Conservation (phyloP, 345 rosid species). For the Acer yangbiense region DNA sequence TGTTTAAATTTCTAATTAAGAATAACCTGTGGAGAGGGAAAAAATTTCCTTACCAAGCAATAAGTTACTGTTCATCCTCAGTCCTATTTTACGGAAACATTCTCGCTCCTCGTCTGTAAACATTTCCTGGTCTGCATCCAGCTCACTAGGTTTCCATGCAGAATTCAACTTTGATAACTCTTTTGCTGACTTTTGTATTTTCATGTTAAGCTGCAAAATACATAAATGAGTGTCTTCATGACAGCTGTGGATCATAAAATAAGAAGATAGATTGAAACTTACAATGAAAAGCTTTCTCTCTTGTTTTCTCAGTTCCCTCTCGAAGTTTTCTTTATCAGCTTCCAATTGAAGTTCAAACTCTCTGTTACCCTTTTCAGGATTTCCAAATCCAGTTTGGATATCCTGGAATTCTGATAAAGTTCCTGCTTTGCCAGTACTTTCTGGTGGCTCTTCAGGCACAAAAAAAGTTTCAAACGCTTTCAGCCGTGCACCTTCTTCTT, state of each 20-base stretch:
- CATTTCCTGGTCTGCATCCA: constrained; percentile 61
- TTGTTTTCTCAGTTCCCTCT: constrained; percentile 60
- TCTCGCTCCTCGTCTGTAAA: constrained; percentile 78
- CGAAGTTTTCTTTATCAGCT: constrained; percentile 58
- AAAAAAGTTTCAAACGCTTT: constrained; percentile 47
- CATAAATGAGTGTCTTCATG: constrained; percentile 13
- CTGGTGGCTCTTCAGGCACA: constrained; percentile 35
- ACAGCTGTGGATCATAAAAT: constrained; percentile 15
- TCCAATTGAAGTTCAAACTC: constrained; percentile 43
- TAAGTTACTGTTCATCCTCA: constrained; percentile 62
- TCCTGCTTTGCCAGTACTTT: constrained; percentile 51
- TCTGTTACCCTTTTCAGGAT: constrained; percentile 29
- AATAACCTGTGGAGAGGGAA: constrained; percentile 14
- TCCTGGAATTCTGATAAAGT: constrained; percentile 70
- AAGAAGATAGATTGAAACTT: constrained; percentile 31
- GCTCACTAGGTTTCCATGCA: constrained; percentile 48
- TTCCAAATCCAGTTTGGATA: constrained; percentile 46
- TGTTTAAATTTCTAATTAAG: background rate
- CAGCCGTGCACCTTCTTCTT: constrained; percentile 64
- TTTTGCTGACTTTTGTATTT: constrained; percentile 55
- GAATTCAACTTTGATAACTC: constrained; percentile 56
- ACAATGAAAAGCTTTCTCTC: constrained; percentile 70
- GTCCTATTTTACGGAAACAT: constrained; percentile 68
- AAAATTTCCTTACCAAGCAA: constrained; percentile 62
- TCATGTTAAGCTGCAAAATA: constrained; percentile 59